Base-by-base conservation (phyloP, 306 rosid genomes). In the Rosa multiflora region DNA sequence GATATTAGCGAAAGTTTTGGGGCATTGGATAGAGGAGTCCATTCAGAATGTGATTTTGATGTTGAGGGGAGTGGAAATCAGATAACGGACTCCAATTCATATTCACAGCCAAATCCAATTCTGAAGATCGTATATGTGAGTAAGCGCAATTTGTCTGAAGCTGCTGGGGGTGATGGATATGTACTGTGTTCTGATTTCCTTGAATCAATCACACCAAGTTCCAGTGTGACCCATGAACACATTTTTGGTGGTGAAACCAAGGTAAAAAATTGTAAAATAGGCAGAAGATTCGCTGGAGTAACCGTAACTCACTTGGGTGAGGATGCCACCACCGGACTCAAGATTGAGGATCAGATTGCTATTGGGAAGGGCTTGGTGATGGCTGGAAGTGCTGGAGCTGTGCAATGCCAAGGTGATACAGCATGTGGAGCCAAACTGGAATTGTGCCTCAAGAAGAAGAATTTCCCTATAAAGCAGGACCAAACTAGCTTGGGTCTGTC, bases 341-440 rank as follows among this genome's bases (percentile, higher is more conserved):
- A 66, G 52, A n/a, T 77, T 23, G 79, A 72, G 76, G 79, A 77
- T 49, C 85, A 82, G 23, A 66, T 72, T 58, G 79, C 70, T n/a
- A 18, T 77, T 10, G 72, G 82, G 51, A 67, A 72, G 71, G 56
- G 0, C 70, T 72, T 82, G 66, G 55, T 73, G 56, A 73, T 77
- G 74, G 76, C 75, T 21, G 55, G 66, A 64, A 66, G 82, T 64
- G 52, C 66, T 13, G 71, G 85, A 73, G 78, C 29, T 10, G 43
- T 82, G 49, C 77, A 59, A 18, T 72, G 48, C 56, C 68, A 32
- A 32, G 79, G 72, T 43, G 49, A 78, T 6, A 58, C 76, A 26
- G 76, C 85, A 15, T 67, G 23, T 58, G 85, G 76, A 7, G 82
- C 79, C 74, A 82, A 78, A 67, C 59, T 78, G n/a, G 85, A 78